Conservation (phyloP, 345 rosid genomes). For the Eucalyptus coolabah region DNA sequence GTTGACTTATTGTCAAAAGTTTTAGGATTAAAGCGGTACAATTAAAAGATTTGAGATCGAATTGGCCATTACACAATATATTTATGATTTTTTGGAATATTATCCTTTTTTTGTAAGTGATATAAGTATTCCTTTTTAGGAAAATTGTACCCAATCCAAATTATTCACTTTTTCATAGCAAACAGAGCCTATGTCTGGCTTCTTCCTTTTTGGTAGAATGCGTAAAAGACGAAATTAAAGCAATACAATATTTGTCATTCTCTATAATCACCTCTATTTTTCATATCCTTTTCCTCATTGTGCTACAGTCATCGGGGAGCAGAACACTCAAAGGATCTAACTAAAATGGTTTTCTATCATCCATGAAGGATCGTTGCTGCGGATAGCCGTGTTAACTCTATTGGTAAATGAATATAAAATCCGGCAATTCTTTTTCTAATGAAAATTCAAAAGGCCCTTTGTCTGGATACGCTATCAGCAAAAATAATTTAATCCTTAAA, state of each 20-base stretch:
- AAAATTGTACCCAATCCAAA: too few species aligned
- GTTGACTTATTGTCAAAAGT: too few species aligned
- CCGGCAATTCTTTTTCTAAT: background rate
- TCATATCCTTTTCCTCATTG: background rate
- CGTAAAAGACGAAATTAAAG: background rate
- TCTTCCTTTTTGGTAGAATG: too few species aligned
- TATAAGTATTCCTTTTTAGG: too few species aligned
- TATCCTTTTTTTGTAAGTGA: too few species aligned
- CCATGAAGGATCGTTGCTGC: background rate
- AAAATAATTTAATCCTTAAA: background rate
- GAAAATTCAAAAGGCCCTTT: background rate
- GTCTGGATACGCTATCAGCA: background rate
- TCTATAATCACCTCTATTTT: background rate
- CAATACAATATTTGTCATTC: too few species aligned
- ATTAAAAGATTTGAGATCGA: too few species aligned
- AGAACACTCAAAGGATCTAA: background rate
- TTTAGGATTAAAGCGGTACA: too few species aligned
- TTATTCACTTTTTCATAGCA: too few species aligned
- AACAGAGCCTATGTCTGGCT: too few species aligned
- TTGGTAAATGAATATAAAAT: background rate
- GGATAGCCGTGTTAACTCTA: background rate
- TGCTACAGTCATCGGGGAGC: background rate
- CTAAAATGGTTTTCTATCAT: background rate
- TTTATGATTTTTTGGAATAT: too few species aligned
- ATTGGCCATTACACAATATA: too few species aligned